Evolutionary conservation across 352 stramenopile genomes (phyloP).

Genomic region (Pythium vanterpoolii): DNA sequence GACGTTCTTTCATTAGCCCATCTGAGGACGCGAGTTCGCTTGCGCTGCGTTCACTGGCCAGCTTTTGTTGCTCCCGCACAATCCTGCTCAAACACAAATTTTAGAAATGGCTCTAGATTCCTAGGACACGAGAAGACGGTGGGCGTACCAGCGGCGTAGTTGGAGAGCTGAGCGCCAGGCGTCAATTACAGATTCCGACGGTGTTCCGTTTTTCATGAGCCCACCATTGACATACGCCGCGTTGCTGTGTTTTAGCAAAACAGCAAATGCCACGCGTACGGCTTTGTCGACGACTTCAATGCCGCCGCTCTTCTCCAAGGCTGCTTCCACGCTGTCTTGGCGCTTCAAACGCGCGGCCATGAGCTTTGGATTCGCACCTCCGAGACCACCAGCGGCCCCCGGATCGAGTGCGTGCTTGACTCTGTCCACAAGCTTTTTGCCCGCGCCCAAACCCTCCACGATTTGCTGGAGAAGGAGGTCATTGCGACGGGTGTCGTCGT

Average conservation of each 20-base stretch:
- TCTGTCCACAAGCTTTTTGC: slow-evolving; percentile 81
- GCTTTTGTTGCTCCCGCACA: slow-evolving; percentile 84
- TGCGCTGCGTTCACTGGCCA: slow-evolving; percentile 34
- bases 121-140: neutral
- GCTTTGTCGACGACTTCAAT: slow-evolving; percentile 80
- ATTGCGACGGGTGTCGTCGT: slow-evolving; percentile 32
- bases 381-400: slow-evolving; percentile 20
- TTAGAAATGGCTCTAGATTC: neutral
- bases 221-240: slow-evolving; percentile 65
- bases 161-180: slow-evolving; percentile 74
- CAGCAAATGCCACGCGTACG: slow-evolving; percentile 76
- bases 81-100: slow-evolving; percentile 44
- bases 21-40: slow-evolving; percentile 1
- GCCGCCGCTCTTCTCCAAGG: slow-evolving; percentile 79
- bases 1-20: slow-evolving; percentile 45
- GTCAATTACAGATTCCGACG: slow-evolving; percentile 69
- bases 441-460: slow-evolving; percentile 61
- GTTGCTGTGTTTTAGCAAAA: slow-evolving; percentile 80
- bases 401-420: slow-evolving; percentile 70
- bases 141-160: slow-evolving; percentile 77
- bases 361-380: slow-evolving; percentile 54
- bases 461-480: slow-evolving; percentile 66
- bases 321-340: slow-evolving; percentile 81
- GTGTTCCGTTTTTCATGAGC: slow-evolving; percentile 50
- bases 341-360: slow-evolving; percentile 61